Percentiles rank a stretch among this genome's conserved stretches.
phyloP scores from a whole-genome alignment of 1,139 yeast species.

The Candida sp. region DNA sequence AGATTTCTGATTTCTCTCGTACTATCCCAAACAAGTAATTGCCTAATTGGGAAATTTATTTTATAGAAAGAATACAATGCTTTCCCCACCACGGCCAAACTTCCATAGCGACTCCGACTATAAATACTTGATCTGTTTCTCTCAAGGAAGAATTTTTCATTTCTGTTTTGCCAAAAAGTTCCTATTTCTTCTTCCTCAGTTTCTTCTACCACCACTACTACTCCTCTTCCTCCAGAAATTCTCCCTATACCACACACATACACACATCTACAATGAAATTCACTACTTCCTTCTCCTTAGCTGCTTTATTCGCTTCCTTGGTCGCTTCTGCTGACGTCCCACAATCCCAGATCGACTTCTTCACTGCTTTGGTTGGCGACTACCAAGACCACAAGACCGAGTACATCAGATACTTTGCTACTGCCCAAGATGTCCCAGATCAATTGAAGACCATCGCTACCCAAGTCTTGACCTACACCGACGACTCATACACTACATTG shows the following conservation, averaged over 20 bases:
- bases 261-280: constrained; percentile 20
- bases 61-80: not conserved
- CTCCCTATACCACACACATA: not conserved
- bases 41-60: constrained; percentile 2
- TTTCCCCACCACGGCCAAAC: not conserved
- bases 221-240: not conserved
- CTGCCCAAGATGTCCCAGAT: constrained; percentile 38
- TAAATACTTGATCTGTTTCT: not conserved
- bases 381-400: constrained; percentile 27
- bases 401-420: constrained; percentile 34
- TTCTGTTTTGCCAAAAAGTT: not conserved
- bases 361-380: constrained; percentile 46
- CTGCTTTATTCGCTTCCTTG: constrained; percentile 14
- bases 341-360: constrained; percentile 35
- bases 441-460: constrained; percentile 41
- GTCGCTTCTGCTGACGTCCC: constrained; percentile 33
- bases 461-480: constrained; percentile 41
- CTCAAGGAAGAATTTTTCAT: not conserved
- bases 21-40: not conserved
- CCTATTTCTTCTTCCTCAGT: not conserved
- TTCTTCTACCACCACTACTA: not conserved
- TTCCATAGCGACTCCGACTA: not conserved
- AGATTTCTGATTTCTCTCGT: not conserved
- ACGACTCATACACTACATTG: constrained; percentile 45
- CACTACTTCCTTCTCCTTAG: constrained; percentile 13